Evolutionary conservation across 805 yeast genomes (phyloP).

Genomic region (Saccharomycopsis babjevae): DNA sequence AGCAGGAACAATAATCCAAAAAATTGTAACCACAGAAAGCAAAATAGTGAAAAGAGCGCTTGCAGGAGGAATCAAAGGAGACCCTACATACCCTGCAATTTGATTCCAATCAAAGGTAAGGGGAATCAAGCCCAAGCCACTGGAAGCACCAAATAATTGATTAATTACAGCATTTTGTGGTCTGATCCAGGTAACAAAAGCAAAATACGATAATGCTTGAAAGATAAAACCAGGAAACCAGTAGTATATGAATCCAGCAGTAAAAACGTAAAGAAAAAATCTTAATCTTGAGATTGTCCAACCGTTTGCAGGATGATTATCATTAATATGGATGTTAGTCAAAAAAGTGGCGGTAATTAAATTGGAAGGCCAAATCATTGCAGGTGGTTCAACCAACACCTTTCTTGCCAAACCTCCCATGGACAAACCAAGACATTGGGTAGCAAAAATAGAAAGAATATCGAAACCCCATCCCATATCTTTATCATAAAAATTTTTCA

Average conservation of each 20-base stretch:
- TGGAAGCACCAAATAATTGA: slow-evolving; percentile 50
- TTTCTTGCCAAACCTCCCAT: slow-evolving; percentile 52
- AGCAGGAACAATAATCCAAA: slow-evolving; percentile 46
- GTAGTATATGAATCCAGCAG: slow-evolving; percentile 33
- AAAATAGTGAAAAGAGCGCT: slow-evolving; percentile 35
- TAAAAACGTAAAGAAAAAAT: slow-evolving; percentile 36
- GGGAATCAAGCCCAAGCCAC: slow-evolving; percentile 60
- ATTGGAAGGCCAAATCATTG: slow-evolving; percentile 61
- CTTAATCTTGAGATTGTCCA: slow-evolving; percentile 47
- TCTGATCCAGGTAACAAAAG: slow-evolving; percentile 56
- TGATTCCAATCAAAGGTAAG: slow-evolving; percentile 63
- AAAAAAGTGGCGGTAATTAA: slow-evolving; percentile 50
- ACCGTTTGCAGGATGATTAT: slow-evolving; percentile 38
- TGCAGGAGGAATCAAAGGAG: slow-evolving; percentile 59
- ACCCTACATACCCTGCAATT: slow-evolving; percentile 44
- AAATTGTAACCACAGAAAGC: slow-evolving; percentile 37
- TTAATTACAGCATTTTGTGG: slow-evolving; percentile 45
- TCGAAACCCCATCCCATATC: slow-evolving; percentile 44
- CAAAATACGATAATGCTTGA: slow-evolving; percentile 48
- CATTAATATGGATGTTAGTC: slow-evolving; percentile 39
- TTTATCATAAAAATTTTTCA: slow-evolving; percentile 36
- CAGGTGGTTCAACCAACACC: slow-evolving; percentile 51
- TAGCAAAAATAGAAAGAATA: slow-evolving; percentile 39
- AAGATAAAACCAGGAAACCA: slow-evolving; percentile 56
- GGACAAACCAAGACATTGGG: slow-evolving; percentile 58